Evolutionary conservation across 768 basidiomycete species (phyloP), one percentile per base, ranked within the genome.

Genomic region (Russula earlei): DNA sequence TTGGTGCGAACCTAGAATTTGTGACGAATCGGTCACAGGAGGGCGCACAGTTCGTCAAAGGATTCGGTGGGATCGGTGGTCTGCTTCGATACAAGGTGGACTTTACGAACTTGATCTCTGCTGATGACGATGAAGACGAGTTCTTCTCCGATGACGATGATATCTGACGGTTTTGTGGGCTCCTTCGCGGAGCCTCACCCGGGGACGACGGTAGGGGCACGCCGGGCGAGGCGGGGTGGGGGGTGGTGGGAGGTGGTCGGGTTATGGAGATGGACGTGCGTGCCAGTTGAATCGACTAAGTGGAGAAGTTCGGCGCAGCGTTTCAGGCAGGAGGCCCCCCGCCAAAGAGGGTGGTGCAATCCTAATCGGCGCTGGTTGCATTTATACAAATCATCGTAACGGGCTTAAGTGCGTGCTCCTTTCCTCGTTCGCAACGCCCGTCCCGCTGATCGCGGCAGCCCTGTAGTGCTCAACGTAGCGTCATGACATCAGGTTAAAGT

Each of bases 1-100:
- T 97, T 67, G 96, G 95, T 59, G 91, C 95, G 49, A 85, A 85
- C 63, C 83, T 97, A 58, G 92, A 94, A 74, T 97, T 98, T 68
- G 84, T 98, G 42, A 95, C 94, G 61, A 93, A 97, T 73, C 83
- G 86, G 51, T 94, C 92, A 8, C 95, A 97, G 69, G 95, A 99
- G 69, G 95, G 95, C 31, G 89, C 91, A 33, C 94, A 97, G 69
- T 98, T 96, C 74, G 92, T 95, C 65, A 95, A 94, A 69, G 95
- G 95, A 40, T 98, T 99, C 65, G 95, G 95, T 70, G 95, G 96
- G 24, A 97, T 99, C 63, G 95, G 96, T 27, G 95, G 94, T 29
- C 76, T 97, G 58, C 74, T 96, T 56, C 81, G 95, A 47, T 99
- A 99, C 82, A 98, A 98, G 75, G 92, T 98, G 65, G 95, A 96